Base-by-base conservation (phyloP, 192 early-diverging fungal species). In the Funneliformis mosseae region DNA sequence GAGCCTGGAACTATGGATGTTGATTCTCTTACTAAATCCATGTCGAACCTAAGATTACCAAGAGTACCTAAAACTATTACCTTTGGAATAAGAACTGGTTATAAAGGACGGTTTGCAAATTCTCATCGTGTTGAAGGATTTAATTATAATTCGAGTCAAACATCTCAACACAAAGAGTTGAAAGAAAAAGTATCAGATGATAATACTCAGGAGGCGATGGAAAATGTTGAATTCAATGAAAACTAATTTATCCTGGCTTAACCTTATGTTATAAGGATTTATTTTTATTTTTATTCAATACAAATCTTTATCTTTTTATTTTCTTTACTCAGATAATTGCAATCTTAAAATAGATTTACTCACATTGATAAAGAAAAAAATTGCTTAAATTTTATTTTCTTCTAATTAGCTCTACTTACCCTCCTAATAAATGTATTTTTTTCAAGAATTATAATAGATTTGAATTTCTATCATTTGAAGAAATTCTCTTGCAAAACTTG, bases 31-130 rank as follows among this genome's bases (percentile, higher is more conserved):
- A 55, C 25, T 9, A 59, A 62, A 61, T 43, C 74, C 21, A 76
- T 76, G 74, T 27, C 11, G n/a, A 76, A 76, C 21, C 9, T 76
- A 18, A 76, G 10, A 39, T 5, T 76, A 38, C 72, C 72, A 12
- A 66, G 28, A 14, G 11, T 14, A 8, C 63, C 63, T 66, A 76
- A 45, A 41, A 38, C 48, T n/a, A 76, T 76, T n/a, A 61, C 21
- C 9, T 76, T 76, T 76, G 74, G 74, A 7, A 25, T 55, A 21
- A 33, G 67, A 69, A 10, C 23, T 10, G 27, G 25, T 14, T 10
- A 25, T 66, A 66, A 66, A 4, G 63, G 63, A 66, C 27, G 63
- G 63, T 28, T 66, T 27, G 63, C 10, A 21, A 55, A n/a, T 55
- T 3, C 18, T 55, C 50, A 16, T 12, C 48, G 48, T 21, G 0